These are phyloP conservation scores for sorghum (Sorghum bicolor) DNA, from an alignment of 176 grass and related monocot genomes.

Conservation along the genomic window Sorghum_bicolor_NCBIv3 NC_012876.2:8884001-8884500, in stretches of 20 bases:
- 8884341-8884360: neutral
- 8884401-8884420: conserved; percentile 97
- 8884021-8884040: conserved; percentile 1
- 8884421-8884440: conserved; percentile 98
- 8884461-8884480: conserved; percentile 82
- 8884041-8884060: neutral
- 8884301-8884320: neutral
- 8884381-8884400: conserved; percentile 51
- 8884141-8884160: conserved; percentile 98
- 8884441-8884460: conserved; percentile 84
- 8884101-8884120: conserved; percentile 92
- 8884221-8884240: neutral
- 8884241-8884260: too few relatives aligned
- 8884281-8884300: neutral
- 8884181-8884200: conserved; percentile 52
- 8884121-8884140: conserved; percentile 89
- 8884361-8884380: neutral
- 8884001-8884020: neutral
- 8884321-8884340: neutral
- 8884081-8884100: conserved; percentile 49
- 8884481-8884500: conserved; percentile 35
- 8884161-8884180: conserved; percentile 81
- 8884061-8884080: neutral
- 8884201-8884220: neutral
- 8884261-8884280: too few relatives aligned